Base-by-base conservation (phyloP, 305 asterid genomes). In the Lippia alba region DNA sequence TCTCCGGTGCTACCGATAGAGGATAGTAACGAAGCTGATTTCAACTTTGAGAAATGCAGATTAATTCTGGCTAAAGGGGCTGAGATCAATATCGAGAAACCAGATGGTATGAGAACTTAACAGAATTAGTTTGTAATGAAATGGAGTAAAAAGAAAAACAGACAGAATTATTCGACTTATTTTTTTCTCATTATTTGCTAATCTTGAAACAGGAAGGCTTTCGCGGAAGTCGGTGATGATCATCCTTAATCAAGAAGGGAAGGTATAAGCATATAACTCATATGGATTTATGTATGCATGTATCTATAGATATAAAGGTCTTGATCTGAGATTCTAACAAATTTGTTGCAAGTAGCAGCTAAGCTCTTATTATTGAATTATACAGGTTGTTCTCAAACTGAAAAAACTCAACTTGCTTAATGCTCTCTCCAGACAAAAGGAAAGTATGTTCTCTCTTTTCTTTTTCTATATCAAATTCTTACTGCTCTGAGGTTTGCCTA, bases 1-100 rank as follows among this genome's bases (percentile, higher is more conserved):
- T 80, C 90, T 11, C 93, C 90, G n/a, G 85, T 92, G 65, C 82
- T 85, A 41, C 97, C 93, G 8, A 70, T 87, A 3, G 92, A 89
- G 83, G 89, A 84, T 75, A 80, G 75, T 64, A 73, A 74, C 8
- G 89, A 85, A 73, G 65, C 41, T 5, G 86, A 85, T 56, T 86
- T 87, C 76, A 79, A 91, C 80, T 87, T 87, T 61, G 96, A 89
- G 70, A 82, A 86, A 44, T 83, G 84, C 70, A 85, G 86, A 80
- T 82, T 84, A 62, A 67, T 87, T 68, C 87, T 93, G 64, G 85
- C 86, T 48, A 91, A 83, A 76, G 96, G 98, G 20, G 82, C 89
- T 34, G 84, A 87, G 74, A 84, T 93, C 59, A 71, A 81, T 62
- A 67, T 89, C 50, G 92, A 87, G 82, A 83, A 79, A 70, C 19